Evolutionary conservation across 2,329 filamentous ascomycete genomes (phyloP), one percentile per base, ranked within the genome.

Genomic region (Alternaria metachromatica): DNA sequence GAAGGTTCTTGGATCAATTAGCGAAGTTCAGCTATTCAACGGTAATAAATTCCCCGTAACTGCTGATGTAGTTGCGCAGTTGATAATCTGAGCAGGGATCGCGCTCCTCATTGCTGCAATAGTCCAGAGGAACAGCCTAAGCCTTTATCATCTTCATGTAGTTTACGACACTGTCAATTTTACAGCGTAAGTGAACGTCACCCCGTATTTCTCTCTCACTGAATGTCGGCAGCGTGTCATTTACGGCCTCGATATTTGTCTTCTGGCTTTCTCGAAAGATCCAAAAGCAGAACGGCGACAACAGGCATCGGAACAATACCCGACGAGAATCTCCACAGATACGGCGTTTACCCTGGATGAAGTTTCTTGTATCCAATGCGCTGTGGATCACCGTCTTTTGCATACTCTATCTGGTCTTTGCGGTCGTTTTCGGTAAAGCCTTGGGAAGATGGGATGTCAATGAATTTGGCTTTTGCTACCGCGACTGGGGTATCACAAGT

Each of bases 211-310:
- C 23, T 5, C 4, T 23, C 23, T 5, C 5, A 23, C 23, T 23
- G 23, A 23, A 23, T 1, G 3, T 5, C 0, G 33, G 8, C 33
- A 41, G 33, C 33, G 33, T 41, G 2, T 41, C 33, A 41, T 41
- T 41, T 9, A 41, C 33, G 3, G 33, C 33, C 15, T 41, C 33
- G 9, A 18, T 41, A 1, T 41, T 41, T 3, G 33, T 41, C 3
- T 2, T 41, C 33, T 18, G 33, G 15, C 2, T 41, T 18, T 41
- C 33, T 41, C 33, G 33, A 41, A 41, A 41, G 15, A 6, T 6
- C 1, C 33, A 3, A 41, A 10, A 5, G 8, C 3, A 0, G 4
- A 10, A 18, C 2, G 15, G 15, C 15, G 33, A 18, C 2, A 2
- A n/a, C 3, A 0, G 2, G 33, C 15, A 5, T 41, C 8, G 0